Evolutionary conservation across 768 basidiomycete genomes (phyloP), one percentile per base, ranked within the genome.

Genomic region (Austroboletus eburneus): DNA sequence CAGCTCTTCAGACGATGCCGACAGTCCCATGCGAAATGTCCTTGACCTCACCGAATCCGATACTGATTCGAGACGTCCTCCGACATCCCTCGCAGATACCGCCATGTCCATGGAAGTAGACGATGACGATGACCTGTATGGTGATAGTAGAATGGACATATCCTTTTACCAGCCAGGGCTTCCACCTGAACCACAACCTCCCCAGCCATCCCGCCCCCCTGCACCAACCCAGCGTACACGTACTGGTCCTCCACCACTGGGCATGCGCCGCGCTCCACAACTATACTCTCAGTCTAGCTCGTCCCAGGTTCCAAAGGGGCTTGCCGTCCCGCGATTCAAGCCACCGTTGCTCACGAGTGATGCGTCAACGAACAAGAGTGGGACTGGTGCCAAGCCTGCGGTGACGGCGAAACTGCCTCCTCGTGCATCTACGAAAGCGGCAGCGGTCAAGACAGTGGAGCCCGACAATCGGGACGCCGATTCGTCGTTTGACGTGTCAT

Each of bases 401-500:
- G 12, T 21, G 14, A 27, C 21, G 12, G 34, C 16, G 17, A 46
- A 20, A 21, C 40, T 13, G 3, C 21, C 37, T 3, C 21, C 38
- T 7, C 49, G 42, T 18, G n/a, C 38, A 20, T 10, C 14, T 25
- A 16, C 39, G 20, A 46, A 42, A 32, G n/a, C 4, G 2, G 10
- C 29, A 6, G 39, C 25, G 22, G 32, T 33, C 17, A 33, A 45
- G 20, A 42, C 24, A 4, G 21, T 27, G 13, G 30, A 5, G 36
- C 55, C 35, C 33, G 16, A 23, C 17, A 16, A 2, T 20, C 43
- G 46, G 35, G 62, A 64, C 18, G 41, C 58, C 4, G 65, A 67
- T 25, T 65, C 65, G 20, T 65, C 64, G 0, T 65, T 65, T 30
- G 64, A 67, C 29, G 30, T 65, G 14, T 65, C 64, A 10, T 67